Conservation (phyloP, 2,329 filamentous ascomycete genomes). For the Conoideocrella luteorostrata region DNA sequence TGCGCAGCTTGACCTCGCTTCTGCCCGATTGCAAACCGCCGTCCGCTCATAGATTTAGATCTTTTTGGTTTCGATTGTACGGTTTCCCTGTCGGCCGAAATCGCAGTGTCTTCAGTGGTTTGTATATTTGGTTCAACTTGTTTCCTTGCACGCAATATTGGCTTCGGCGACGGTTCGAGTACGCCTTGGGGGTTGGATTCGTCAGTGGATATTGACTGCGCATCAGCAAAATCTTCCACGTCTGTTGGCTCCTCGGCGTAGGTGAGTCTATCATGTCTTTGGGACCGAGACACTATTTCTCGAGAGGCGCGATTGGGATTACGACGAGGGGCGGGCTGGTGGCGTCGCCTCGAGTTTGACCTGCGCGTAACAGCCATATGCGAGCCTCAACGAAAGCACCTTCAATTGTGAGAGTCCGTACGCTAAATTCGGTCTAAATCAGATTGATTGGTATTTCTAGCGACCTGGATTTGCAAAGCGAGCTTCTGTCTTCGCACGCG, state of each 20-base stretch:
- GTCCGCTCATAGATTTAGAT: background rate
- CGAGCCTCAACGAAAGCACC: background rate
- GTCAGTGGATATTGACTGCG: conserved; percentile 1
- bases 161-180: conserved; percentile 1
- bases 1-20: conserved; percentile 14
- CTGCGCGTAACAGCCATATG: conserved; percentile 23
- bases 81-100: no score
- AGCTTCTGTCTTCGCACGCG: no score
- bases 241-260: conserved; percentile 8
- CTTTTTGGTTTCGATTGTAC: background rate
- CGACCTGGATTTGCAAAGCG: no score
- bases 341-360: background rate
- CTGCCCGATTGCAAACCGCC: conserved; percentile 6
- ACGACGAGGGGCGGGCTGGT: conserved; percentile 13
- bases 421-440: background rate
- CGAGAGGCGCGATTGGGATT: conserved; percentile 17
- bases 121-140: background rate
- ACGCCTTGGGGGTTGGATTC: background rate
- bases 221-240: background rate
- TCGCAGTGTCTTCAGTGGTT: background rate
- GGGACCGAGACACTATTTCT: conserved; percentile 6
- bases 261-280: conserved; percentile 5
- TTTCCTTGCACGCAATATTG: background rate
- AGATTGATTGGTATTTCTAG: background rate
- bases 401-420: background rate